phyloP scores from a whole-genome alignment of 768 basidiomycete genomes.

The Phylloporus sp. region DNA sequence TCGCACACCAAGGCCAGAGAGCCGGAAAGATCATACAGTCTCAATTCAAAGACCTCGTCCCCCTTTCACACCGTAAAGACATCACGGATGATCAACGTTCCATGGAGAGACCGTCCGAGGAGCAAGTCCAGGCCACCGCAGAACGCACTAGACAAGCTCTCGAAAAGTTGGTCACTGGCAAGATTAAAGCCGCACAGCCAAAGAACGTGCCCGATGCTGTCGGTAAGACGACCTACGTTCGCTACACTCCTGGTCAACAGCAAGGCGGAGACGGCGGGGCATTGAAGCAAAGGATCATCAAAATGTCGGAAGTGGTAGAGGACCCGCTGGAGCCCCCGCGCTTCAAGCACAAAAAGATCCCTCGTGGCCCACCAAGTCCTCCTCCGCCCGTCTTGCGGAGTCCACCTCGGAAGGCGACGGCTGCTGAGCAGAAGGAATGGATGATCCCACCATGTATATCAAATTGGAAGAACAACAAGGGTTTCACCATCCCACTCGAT shows the following conservation, averaged over 20 bases:
- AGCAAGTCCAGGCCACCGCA: slow-evolving; percentile 85
- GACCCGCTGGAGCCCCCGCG: slow-evolving; percentile 95
- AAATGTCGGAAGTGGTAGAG: slow-evolving; percentile 97
- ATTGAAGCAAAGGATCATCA: slow-evolving; percentile 93
- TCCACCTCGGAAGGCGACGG: slow-evolving; percentile 93
- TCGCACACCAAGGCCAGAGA: slow-evolving; percentile 92
- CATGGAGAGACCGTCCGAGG: slow-evolving; percentile 94
- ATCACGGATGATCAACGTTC: slow-evolving; percentile 62
- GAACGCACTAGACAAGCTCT: slow-evolving; percentile 88
- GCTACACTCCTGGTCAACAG: slow-evolving; percentile 95
- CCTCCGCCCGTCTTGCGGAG: slow-evolving; percentile 93
- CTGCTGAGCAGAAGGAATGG: slow-evolving; percentile 99
- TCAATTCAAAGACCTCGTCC: slow-evolving; percentile 97
- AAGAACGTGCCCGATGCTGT: slow-evolving; percentile 87
- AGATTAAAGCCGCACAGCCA: slow-evolving; percentile 98
- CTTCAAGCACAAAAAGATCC: slow-evolving; percentile 99
- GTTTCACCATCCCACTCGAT: slow-evolving; percentile 97
- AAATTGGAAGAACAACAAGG: slow-evolving; percentile 99
- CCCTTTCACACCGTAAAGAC: slow-evolving; percentile 84
- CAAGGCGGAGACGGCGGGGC: slow-evolving; percentile 49
- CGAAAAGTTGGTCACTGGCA: slow-evolving; percentile 89
- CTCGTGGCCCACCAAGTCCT: slow-evolving; percentile 91
- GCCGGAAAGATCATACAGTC: slow-evolving; percentile 84
- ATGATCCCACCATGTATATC: slow-evolving; percentile 99
- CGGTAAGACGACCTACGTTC: slow-evolving; percentile 84